Conservation (phyloP, 2,329 filamentous ascomycete species). For the Tolypocladium inflatum region DNA sequence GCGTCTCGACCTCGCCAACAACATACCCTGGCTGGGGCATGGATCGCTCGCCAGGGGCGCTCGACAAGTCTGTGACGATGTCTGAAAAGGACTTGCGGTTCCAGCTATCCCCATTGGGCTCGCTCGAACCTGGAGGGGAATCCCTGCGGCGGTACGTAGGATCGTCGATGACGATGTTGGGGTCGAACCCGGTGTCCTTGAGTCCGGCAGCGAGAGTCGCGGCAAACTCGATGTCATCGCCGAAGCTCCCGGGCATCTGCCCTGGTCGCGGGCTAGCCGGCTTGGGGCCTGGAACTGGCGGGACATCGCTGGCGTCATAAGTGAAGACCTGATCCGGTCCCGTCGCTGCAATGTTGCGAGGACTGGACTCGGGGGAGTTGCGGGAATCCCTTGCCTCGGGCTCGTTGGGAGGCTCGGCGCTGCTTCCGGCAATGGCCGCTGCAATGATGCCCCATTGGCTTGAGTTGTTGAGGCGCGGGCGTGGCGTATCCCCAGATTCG, state of each 20-base stretch:
- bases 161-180: conserved; percentile 60
- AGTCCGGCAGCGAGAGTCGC: conserved; percentile 61
- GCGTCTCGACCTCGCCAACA: conserved; percentile 38
- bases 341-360: conserved; percentile 10
- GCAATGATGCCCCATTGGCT: conserved; percentile 44
- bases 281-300: conserved; percentile 49
- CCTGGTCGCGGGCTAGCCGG: conserved; percentile 34
- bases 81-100: conserved; percentile 43
- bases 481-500: conserved; percentile 18
- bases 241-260: conserved; percentile 56
- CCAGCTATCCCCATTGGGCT: conserved; percentile 25
- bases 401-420: conserved; percentile 24
- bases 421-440: conserved; percentile 36
- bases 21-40: conserved; percentile 31
- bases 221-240: conserved; percentile 58
- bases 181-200: conserved; percentile 60
- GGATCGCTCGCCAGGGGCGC: conserved; percentile 1
- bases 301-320: conserved; percentile 32
- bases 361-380: conserved; percentile 7
- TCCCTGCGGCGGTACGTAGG: conserved; percentile 52
- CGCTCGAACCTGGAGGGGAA: conserved; percentile 52
- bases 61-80: conserved; percentile 30
- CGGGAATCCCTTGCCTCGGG: conserved; percentile 13
- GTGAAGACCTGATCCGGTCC: conserved; percentile 13
- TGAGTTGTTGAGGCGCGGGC: conserved; percentile 26